phyloP scores from a whole-genome alignment of 108 stramenopile species.

The Nitzschia inconspicua region DNA sequence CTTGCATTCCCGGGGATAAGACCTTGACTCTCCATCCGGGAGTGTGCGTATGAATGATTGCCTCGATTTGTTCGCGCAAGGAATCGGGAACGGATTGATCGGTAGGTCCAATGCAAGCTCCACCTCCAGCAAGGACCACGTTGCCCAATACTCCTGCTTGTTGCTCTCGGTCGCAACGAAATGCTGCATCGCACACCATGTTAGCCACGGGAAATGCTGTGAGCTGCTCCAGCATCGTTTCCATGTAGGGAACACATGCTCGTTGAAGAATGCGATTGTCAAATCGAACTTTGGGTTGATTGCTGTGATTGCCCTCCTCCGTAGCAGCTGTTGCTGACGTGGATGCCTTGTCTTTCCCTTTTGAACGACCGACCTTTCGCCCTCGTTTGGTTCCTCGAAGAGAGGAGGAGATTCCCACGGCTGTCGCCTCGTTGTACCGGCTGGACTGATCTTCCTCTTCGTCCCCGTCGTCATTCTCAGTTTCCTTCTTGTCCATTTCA shows the following conservation, averaged over 20 bases:
- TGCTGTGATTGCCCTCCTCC: not conserved
- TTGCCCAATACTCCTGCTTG: constrained; percentile 78
- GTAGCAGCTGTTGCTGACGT: not conserved
- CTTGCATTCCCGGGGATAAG: constrained; percentile 58
- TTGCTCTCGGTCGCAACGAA: constrained; percentile 86
- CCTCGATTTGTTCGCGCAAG: constrained; percentile 74
- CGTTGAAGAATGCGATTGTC: constrained; percentile 35
- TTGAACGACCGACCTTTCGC: not conserved
- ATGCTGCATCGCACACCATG: constrained; percentile 87
- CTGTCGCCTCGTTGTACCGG: constrained; percentile 40
- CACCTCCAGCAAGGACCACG: constrained; percentile 83
- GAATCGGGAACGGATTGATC: constrained; percentile 78
- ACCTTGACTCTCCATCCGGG: constrained; percentile 89
- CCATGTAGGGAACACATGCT: constrained; percentile 47
- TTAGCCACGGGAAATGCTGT: constrained; percentile 68
- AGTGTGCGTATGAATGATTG: constrained; percentile 83
- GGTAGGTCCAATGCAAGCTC: constrained; percentile 70
- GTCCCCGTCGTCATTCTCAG: not conserved
- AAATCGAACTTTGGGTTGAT: constrained; percentile 25
- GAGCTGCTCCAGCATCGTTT: constrained; percentile 36
- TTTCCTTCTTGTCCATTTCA: not conserved
- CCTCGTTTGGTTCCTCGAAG: constrained; percentile 25
- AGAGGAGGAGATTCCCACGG: constrained; percentile 41
- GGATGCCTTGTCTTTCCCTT: not conserved
- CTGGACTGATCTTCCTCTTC: constrained; percentile 12